Evolutionary conservation across 2,329 filamentous ascomycete species (phyloP), one percentile per base, ranked within the genome.

Genomic region (Pseudonectria buxi): DNA sequence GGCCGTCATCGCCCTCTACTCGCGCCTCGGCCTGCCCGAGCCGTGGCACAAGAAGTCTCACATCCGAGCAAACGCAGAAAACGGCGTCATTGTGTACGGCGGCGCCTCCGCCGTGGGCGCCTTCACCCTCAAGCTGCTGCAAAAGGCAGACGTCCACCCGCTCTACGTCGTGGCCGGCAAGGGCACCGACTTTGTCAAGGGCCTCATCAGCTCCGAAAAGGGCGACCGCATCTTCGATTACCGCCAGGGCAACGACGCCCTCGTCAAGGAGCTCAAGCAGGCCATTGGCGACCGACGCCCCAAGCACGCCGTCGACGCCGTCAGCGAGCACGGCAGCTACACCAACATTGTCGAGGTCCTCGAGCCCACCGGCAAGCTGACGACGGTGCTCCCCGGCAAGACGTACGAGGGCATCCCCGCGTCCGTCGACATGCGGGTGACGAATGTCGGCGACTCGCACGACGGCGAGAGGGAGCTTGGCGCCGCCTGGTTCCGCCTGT

Each of bases 91-190:
- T 5, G 60, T 77, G 33, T 76, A 77, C 46, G 69, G 73, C 4
- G 70, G 58, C 3, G 59, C 68, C 1, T 65, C 67, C 0, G 67
- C 74, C 0, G 73, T 78, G 0, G 78, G 76, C 6, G 63, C 72
- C 3, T 80, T 69, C 41, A 73, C 68, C 0, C 64, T 81, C 35
- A 73, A 81, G 46, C 61, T 81, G 1, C n/a, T 70, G 4, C 50
- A 46, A 0, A 55, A 41, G 3, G 56, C 64, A 3, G 71, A 74
- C 36, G 69, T 80, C 15, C 73, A 78, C 45, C 76, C 77, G 0
- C 63, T 81, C 24, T 75, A 81, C 40, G 67, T 65, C 4, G 59
- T 81, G 12, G 74, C 74, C 1, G 75, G 77, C 4, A 26, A 40
- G 12, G 15, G 33, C 0, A 43, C 35, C 10, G 15, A 30, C 2